phyloP scores from a whole-genome alignment of 345 rosid species.

The Salix dunnii region DNA sequence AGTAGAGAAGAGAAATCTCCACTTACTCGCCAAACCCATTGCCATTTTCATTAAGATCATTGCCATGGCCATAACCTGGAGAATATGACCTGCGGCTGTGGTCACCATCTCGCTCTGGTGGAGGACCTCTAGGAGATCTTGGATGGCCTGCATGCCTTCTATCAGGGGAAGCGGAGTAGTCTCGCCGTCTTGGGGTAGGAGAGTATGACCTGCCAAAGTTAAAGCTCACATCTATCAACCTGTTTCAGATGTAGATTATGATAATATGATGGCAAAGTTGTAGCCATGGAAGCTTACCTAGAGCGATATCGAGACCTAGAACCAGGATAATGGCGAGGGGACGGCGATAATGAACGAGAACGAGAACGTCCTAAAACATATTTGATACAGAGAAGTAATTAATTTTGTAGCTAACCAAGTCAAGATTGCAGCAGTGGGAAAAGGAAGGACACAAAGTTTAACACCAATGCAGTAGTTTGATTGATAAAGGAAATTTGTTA shows the following conservation, averaged over 20 bases:
- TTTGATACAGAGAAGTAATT: not conserved
- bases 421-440: not conserved
- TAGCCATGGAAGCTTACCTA: slow-evolving; percentile 43
- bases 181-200: slow-evolving; percentile 59
- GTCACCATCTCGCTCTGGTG: slow-evolving; percentile 53
- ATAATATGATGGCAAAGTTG: not conserved
- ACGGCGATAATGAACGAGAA: slow-evolving; percentile 73
- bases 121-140: slow-evolving; percentile 71
- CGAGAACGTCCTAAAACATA: slow-evolving; percentile 64
- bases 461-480: not conserved
- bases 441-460: not conserved
- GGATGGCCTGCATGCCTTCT: slow-evolving; percentile 62
- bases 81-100: slow-evolving; percentile 56
- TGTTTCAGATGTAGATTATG: not conserved
- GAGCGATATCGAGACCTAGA: slow-evolving; percentile 80
- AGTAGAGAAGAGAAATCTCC: slow-evolving; percentile 1
- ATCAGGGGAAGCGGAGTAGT: slow-evolving; percentile 69
- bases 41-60: slow-evolving; percentile 35
- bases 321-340: slow-evolving; percentile 62
- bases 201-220: slow-evolving; percentile 65
- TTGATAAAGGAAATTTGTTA: not conserved
- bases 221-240: not conserved
- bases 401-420: not conserved
- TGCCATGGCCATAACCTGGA: slow-evolving; percentile 48
- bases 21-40: slow-evolving; percentile 56